phyloP scores from a whole-genome alignment of 2,329 filamentous ascomycete species.

The Aspergillus ochraceus region DNA sequence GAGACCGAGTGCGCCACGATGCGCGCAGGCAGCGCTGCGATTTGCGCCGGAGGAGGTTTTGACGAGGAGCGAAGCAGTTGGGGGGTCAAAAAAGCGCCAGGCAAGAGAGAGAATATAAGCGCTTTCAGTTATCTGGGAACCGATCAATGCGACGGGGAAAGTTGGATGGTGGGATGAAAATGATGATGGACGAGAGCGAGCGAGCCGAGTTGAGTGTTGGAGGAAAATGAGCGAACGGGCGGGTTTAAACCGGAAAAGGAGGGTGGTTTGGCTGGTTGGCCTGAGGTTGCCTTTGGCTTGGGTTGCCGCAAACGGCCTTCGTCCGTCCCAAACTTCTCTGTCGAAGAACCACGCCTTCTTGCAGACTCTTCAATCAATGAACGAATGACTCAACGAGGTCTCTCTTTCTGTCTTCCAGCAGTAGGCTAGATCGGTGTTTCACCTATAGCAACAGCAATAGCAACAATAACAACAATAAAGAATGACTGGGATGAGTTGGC shows the following conservation, averaged over 20 bases:
- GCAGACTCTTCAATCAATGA: not conserved
- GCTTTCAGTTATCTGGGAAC: constrained; percentile 24
- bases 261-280: not conserved
- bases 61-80: constrained; percentile 20
- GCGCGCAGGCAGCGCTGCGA: constrained; percentile 22
- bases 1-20: constrained; percentile 8
- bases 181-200: constrained; percentile 13
- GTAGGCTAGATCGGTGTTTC: not conserved
- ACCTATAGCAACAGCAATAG: not conserved
- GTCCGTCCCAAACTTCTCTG: not conserved
- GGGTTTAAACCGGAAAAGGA: constrained; percentile 22
- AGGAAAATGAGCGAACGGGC: constrained; percentile 10
- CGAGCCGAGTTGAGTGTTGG: constrained; percentile 12
- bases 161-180: constrained; percentile 24
- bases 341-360: not conserved
- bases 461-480: constrained; percentile 3
- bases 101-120: constrained; percentile 14
- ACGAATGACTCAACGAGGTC: constrained; percentile 1
- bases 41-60: constrained; percentile 36
- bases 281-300: not conserved
- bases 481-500: constrained; percentile 6
- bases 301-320: not conserved
- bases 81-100: constrained; percentile 20
- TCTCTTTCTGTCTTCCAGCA: not conserved
- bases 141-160: constrained; percentile 51